Conservation (phyloP, 129 eudicot species). For the Arctium minus region DNA sequence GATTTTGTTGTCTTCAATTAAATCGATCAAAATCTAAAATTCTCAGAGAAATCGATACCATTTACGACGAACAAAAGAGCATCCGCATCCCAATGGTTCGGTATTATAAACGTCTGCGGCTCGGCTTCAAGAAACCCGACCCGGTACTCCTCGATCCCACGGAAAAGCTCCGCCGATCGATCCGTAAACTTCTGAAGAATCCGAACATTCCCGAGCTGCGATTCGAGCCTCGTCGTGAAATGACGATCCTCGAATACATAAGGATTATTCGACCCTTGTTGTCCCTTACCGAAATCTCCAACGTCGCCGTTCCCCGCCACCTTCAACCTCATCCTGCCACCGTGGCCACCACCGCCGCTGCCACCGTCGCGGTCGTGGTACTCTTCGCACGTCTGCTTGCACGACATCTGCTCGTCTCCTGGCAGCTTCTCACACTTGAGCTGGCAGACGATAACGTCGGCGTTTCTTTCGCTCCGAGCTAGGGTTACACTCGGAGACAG, state of each 20-base stretch:
- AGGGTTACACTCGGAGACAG: slow-evolving; percentile 15
- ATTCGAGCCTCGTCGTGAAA: slow-evolving; percentile 36
- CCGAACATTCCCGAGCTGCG: slow-evolving; percentile 49
- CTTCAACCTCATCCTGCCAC: not conserved
- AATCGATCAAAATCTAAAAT: not conserved
- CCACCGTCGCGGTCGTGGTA: slow-evolving; percentile 5
- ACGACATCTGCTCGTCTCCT: not conserved
- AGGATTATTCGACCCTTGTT: slow-evolving; percentile 28
- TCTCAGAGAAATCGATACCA: slow-evolving; percentile 28
- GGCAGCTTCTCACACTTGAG: slow-evolving; percentile 32
- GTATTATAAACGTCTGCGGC: slow-evolving; percentile 67
- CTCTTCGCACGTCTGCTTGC: slow-evolving; percentile 33
- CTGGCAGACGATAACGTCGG: slow-evolving; percentile 41
- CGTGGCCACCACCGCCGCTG: not conserved
- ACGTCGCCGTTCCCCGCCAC: not conserved
- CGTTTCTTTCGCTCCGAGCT: slow-evolving; percentile 25
- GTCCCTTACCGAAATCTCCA: not conserved
- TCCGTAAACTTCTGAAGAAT: slow-evolving; percentile 58
- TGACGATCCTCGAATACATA: slow-evolving; percentile 68
- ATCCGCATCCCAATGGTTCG: slow-evolving; percentile 73
- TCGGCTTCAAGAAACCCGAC: slow-evolving; percentile 56
- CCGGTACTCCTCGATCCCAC: slow-evolving; percentile 60
- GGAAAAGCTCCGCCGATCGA: slow-evolving; percentile 54
- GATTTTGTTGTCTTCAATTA: too few species aligned
- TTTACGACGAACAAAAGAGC: slow-evolving; percentile 46